Evolutionary conservation across 768 basidiomycete species (phyloP).

Genomic region (Russula olivacea): DNA sequence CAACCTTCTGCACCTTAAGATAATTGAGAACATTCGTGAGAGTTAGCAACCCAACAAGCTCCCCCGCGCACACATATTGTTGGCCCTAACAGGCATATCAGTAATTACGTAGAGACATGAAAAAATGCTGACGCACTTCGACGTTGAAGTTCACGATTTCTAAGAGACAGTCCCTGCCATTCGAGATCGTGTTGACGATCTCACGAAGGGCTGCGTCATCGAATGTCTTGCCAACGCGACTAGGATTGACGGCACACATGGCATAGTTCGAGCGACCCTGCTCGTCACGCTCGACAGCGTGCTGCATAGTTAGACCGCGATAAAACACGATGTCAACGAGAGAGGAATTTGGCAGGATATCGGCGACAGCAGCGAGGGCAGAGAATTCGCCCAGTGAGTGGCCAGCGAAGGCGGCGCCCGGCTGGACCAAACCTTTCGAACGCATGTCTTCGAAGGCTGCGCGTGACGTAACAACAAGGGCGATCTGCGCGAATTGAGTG

Average conservation of each 20-base stretch:
- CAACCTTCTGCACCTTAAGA: conserved; percentile 93
- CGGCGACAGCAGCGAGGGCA: conserved; percentile 94
- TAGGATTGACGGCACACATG: conserved; percentile 99
- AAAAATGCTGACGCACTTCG: conserved; percentile 47
- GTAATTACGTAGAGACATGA: not conserved
- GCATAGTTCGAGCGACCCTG: conserved; percentile 94
- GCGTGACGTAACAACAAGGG: conserved; percentile 96
- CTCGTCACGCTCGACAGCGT: conserved; percentile 93
- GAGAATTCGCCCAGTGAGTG: conserved; percentile 99
- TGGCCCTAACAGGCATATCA: conserved; percentile 58
- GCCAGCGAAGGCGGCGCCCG: conserved; percentile 89
- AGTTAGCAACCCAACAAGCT: conserved; percentile 86
- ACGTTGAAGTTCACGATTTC: conserved; percentile 98
- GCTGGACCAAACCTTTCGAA: conserved; percentile 90
- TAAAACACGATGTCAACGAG: conserved; percentile 99
- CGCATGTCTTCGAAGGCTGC: conserved; percentile 99
- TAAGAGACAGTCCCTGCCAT: conserved; percentile 71
- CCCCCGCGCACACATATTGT: conserved; percentile 99
- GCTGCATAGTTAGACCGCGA: conserved; percentile 99
- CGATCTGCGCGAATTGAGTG: conserved; percentile 98
- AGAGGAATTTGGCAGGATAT: conserved; percentile 90
- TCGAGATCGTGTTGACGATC: conserved; percentile 87
- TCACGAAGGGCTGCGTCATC: conserved; percentile 94
- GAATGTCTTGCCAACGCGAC: conserved; percentile 90
- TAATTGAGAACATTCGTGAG: conserved; percentile 96